Percentiles rank a stretch among this genome's conserved stretches.
Evolutionary conservation across 2,329 filamentous ascomycete species (phyloP).

Genomic region (Colletotrichum cereale): DNA sequence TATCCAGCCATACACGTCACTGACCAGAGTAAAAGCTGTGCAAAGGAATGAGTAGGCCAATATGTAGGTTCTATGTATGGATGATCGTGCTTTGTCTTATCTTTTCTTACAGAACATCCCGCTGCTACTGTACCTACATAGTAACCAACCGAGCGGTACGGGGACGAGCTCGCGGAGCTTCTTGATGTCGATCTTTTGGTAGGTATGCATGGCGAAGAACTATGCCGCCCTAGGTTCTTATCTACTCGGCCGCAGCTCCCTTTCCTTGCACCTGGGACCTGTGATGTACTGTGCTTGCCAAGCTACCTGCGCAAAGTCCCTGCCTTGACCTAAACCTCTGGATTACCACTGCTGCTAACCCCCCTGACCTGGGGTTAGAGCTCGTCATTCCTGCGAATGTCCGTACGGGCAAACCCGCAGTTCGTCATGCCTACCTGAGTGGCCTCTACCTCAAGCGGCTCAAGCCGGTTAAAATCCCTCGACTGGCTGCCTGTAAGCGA

Average conservation of each 20-base stretch:
- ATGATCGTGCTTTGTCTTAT: conserved; percentile 4
- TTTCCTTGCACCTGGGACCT: too few species aligned
- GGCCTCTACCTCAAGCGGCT: not conserved
- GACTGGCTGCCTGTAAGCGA: not conserved
- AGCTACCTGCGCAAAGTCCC: too few species aligned
- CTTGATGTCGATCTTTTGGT: not conserved
- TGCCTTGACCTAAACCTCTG: too few species aligned
- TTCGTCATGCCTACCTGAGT: not conserved
- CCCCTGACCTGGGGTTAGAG: too few species aligned
- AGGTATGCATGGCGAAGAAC: not conserved
- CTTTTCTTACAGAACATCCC: not conserved
- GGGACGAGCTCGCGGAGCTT: too few species aligned
- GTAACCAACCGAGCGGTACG: conserved; percentile 36
- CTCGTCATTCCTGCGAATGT: not conserved
- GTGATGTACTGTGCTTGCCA: too few species aligned
- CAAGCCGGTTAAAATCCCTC: not conserved
- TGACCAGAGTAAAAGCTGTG: not conserved
- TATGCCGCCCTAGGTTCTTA: too few species aligned
- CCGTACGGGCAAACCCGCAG: not conserved
- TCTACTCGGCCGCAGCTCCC: too few species aligned
- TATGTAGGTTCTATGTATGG: not conserved
- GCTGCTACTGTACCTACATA: conserved; percentile 16
- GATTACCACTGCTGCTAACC: too few species aligned
- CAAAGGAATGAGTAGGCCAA: conserved; percentile 13
- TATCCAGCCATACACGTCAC: not conserved